A percentile compares a stretch with the other conserved stretches of the same genome.
These are phyloP conservation scores for Schoenoplectus triqueter DNA, from an alignment of 202 grass and related monocot species.

Conservation along the genomic window DNA sequence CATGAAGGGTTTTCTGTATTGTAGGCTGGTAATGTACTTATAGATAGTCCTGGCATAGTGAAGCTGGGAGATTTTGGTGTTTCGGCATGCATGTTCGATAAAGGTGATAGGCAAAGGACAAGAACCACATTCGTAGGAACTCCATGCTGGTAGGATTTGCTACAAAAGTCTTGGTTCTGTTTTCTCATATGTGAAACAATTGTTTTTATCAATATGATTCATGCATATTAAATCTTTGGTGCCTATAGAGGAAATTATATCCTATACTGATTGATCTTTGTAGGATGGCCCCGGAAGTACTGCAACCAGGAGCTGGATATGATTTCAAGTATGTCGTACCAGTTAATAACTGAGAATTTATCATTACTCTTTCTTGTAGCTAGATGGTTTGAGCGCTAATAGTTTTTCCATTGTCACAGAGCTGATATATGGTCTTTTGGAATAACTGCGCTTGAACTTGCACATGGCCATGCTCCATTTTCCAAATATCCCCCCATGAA, in stretches of 20 bases:
- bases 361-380: conserved; percentile 11
- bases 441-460: conserved; percentile 92
- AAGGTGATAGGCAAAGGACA: conserved; percentile 90
- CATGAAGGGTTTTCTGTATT: conserved; percentile 32
- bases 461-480: conserved; percentile 93
- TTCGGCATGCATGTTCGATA: conserved; percentile 98
- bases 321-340: conserved; percentile 89
- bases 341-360: conserved; percentile 28
- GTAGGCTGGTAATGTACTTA: conserved; percentile 97
- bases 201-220: not conserved
- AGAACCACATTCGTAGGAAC: conserved; percentile 99
- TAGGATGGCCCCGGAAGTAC: conserved; percentile 99
- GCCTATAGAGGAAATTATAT: not conserved
- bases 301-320: conserved; percentile 94
- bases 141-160: conserved; percentile 78
- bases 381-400: conserved; percentile 15
- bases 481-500: conserved; percentile 97
- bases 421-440: conserved; percentile 99
- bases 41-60: conserved; percentile 76
- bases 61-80: conserved; percentile 99
- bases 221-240: conserved; percentile 6
- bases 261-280: conserved; percentile 37
- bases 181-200: not conserved
- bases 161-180: not conserved
- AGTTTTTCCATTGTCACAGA: conserved; percentile 53